A percentile compares a stretch with the other conserved stretches of the same genome.
These are phyloP conservation scores for Castanopsis chinensis DNA, from an alignment of 306 rosid species.

Conservation along the genomic window DNA sequence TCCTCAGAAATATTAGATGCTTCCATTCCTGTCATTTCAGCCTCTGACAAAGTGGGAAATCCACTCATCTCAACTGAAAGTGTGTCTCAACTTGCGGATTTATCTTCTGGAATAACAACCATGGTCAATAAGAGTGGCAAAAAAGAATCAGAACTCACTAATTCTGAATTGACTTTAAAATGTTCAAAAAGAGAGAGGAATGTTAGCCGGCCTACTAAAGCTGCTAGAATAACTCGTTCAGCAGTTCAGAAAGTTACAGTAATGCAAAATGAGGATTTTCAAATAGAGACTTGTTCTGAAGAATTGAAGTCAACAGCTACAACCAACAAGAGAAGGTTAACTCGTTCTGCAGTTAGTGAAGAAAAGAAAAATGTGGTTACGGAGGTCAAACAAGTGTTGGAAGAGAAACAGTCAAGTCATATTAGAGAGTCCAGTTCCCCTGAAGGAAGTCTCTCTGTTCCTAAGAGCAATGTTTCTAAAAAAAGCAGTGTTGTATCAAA, in stretches of 20 bases:
- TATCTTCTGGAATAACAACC: slow-evolving; percentile 7
- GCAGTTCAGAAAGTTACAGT: not conserved
- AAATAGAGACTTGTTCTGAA: not conserved
- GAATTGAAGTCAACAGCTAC: slow-evolving; percentile 1
- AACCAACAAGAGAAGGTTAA: not conserved
- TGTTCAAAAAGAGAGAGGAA: not conserved
- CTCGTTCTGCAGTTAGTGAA: slow-evolving; percentile 1
- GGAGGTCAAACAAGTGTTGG: not conserved
- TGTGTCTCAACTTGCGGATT: not conserved
- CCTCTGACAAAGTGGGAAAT: not conserved
- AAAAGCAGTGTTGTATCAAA: not conserved
- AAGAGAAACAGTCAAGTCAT: slow-evolving; percentile 1
- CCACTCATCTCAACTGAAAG: not conserved
- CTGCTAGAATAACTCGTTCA: slow-evolving; percentile 9
- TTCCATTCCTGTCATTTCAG: not conserved
- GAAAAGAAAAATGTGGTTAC: not conserved
- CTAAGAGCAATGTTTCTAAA: not conserved
- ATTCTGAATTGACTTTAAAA: not conserved
- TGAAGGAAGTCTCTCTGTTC: not conserved
- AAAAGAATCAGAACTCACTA: not conserved
- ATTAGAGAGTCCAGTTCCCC: not conserved
- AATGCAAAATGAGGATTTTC: not conserved
- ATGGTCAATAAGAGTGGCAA: not conserved
- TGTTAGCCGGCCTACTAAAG: not conserved
- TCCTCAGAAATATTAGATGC: not conserved